Conservation (phyloP, 345 rosid species). For the Populus ilicifolia region DNA sequence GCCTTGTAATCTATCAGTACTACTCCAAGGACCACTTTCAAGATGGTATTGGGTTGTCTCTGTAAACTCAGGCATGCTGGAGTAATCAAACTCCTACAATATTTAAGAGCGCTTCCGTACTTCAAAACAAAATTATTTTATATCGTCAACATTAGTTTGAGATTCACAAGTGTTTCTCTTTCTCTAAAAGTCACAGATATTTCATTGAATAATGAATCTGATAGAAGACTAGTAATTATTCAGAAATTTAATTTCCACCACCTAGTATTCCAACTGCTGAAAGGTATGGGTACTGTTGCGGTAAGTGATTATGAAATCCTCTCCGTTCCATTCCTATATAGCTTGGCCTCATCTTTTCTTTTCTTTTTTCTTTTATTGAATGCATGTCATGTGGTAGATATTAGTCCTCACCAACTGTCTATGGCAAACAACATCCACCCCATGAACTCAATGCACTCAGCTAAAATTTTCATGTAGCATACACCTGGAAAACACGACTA, state of each 20-base stretch:
- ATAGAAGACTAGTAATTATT: too few species aligned
- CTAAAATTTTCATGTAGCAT: background rate
- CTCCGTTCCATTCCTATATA: background rate
- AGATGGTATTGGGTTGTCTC: background rate
- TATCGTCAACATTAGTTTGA: background rate
- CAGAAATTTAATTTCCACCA: background rate
- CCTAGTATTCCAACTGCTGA: background rate
- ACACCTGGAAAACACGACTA: background rate
- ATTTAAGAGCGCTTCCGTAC: background rate
- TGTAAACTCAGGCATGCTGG: background rate
- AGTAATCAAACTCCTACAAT: background rate
- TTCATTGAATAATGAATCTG: background rate
- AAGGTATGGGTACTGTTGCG: background rate
- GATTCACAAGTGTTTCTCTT: background rate
- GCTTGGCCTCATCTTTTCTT: background rate
- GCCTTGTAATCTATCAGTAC: background rate
- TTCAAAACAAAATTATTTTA: background rate
- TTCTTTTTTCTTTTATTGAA: background rate
- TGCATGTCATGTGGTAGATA: background rate
- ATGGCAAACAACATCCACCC: background rate
- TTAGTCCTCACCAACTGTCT: background rate
- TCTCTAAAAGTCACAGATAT: background rate
- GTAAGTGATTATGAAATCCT: background rate
- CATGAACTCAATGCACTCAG: background rate
- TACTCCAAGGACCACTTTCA: background rate